Evolutionary conservation across 768 basidiomycete genomes (phyloP).

Genomic region (Boletus vinaceobasis): DNA sequence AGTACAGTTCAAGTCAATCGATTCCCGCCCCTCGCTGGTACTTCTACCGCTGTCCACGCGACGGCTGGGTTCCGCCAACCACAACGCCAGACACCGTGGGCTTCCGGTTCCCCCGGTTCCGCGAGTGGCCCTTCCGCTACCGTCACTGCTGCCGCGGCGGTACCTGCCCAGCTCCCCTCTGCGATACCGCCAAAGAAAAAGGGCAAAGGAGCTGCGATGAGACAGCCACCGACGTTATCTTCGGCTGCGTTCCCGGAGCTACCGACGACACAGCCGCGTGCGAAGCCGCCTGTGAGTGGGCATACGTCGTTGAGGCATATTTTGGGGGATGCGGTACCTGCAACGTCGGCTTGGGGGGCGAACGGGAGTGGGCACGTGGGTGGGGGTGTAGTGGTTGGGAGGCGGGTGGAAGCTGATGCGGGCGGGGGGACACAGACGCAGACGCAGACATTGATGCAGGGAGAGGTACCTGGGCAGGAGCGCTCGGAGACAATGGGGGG

Average conservation of each 20-base stretch:
- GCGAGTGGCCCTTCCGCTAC: not conserved
- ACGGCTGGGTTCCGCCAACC: slow-evolving; percentile 36
- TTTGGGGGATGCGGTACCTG: slow-evolving; percentile 30
- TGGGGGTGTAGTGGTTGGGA: not conserved
- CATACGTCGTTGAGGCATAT: slow-evolving; percentile 69
- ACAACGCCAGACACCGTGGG: slow-evolving; percentile 62
- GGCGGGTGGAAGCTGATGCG: not conserved
- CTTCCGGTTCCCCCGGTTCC: slow-evolving; percentile 27
- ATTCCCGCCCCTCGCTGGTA: slow-evolving; percentile 31
- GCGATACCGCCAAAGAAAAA: slow-evolving; percentile 10
- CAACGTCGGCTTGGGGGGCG: slow-evolving; percentile 31
- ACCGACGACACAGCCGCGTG: slow-evolving; percentile 43
- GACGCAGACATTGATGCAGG: not conserved
- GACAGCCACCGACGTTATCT: slow-evolving; percentile 44
- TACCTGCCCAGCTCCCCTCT: not conserved
- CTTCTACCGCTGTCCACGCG: not conserved
- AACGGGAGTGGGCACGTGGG: not conserved
- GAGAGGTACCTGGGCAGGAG: not conserved
- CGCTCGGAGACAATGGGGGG: slow-evolving; percentile 14
- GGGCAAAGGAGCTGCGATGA: not conserved
- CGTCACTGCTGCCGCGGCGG: not conserved
- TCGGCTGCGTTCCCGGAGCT: slow-evolving; percentile 67
- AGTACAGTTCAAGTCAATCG: slow-evolving; percentile 13
- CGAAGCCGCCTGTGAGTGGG: slow-evolving; percentile 51
- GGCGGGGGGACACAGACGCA: not conserved